Conservation (phyloP, 352 stramenopile genomes). For the Phytophthora sansomeana region DNA sequence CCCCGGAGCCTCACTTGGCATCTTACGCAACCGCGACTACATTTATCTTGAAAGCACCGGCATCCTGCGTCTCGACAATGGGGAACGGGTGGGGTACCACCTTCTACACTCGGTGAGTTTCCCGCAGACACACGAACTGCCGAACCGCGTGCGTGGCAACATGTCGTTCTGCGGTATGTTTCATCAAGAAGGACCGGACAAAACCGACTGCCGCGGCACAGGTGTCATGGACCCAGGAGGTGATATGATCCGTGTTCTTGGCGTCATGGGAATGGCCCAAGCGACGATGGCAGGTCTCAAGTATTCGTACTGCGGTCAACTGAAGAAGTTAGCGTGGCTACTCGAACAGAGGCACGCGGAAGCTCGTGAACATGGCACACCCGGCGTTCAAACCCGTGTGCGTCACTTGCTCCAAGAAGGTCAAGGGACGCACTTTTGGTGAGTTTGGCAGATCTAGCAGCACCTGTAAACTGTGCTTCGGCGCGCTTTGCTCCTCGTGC, state of each 20-base stretch:
- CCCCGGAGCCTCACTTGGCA: slow-evolving; percentile 25
- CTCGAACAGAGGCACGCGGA: slow-evolving; percentile 22
- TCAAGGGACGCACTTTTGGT: slow-evolving; percentile 12
- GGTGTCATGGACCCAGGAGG: slow-evolving; percentile 34
- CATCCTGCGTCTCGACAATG: slow-evolving; percentile 27
- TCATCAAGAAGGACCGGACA: slow-evolving; percentile 25
- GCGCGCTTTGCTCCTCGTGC: slow-evolving; percentile 24
- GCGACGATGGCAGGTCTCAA: slow-evolving; percentile 36
- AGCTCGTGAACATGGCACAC: slow-evolving; percentile 10
- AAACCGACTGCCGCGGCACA: slow-evolving; percentile 30
- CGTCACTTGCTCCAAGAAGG: slow-evolving; percentile 29
- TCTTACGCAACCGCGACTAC: slow-evolving; percentile 38
- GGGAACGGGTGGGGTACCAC: slow-evolving; percentile 36
- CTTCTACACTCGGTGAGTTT: slow-evolving; percentile 39
- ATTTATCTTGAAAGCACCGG: slow-evolving; percentile 36
- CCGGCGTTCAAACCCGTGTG: slow-evolving; percentile 18
- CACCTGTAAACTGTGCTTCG: slow-evolving; percentile 33
- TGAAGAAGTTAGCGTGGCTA: slow-evolving; percentile 37
- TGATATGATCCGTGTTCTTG: slow-evolving; percentile 28
- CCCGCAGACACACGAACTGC: slow-evolving; percentile 35
- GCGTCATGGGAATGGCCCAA: slow-evolving; percentile 30
- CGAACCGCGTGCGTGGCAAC: slow-evolving; percentile 42
- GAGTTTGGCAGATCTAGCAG: slow-evolving; percentile 24
- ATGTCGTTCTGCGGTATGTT: slow-evolving; percentile 55
- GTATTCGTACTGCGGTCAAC: slow-evolving; percentile 33